Base-by-base conservation (phyloP, 2,329 filamentous ascomycete genomes). In the Monosporascus ibericus region DNA sequence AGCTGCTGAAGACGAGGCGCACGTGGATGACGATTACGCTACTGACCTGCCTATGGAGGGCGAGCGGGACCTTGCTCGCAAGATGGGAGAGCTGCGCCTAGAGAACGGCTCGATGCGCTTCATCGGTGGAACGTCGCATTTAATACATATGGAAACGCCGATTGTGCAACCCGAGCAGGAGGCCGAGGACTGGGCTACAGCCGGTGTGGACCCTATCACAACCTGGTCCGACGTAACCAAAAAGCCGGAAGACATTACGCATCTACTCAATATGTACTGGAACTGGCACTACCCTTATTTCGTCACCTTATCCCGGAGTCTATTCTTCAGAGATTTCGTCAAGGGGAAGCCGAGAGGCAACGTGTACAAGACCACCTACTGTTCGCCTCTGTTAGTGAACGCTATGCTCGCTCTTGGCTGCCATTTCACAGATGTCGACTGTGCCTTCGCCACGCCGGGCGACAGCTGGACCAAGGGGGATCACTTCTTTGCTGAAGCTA, bases 261-360 rank as follows among this genome's bases (percentile, higher is more conserved):
- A 96, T 69, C 81, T 99, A 18, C 83, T 99, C 66, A 92, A 92
- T 64, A 92, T 97, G 89, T 99, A 99, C 72, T 97, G 97, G 72
- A 90, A 86, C 62, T 97, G 92, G 88, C 94, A 97, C 70, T 97
- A 97, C 69, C 86, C 91, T 18, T 97, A 94, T 71, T 99, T 97
- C 68, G 92, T 91, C 4, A 94, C 89, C 0, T 75, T 97, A 6
- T 92, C 92, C 14, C 95, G 90, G 67, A 84, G 80, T 38, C 74
- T 95, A 34, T 97, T 99, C 67, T 92, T 89, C 65, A 81, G 86
- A 42, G 92, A 97, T 67, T 96, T 95, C 62, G 69, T 86, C 44
- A 80, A 79, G 15, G 92, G 94, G 1, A 84, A 79, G 55, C 81
- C 81, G 4, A 75, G 75, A 1, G 70, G 76, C 7, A 64, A 64